These are phyloP conservation scores for Closterium sp. DNA, from an alignment of 139 green algal species.

Conservation along the genomic window DNA sequence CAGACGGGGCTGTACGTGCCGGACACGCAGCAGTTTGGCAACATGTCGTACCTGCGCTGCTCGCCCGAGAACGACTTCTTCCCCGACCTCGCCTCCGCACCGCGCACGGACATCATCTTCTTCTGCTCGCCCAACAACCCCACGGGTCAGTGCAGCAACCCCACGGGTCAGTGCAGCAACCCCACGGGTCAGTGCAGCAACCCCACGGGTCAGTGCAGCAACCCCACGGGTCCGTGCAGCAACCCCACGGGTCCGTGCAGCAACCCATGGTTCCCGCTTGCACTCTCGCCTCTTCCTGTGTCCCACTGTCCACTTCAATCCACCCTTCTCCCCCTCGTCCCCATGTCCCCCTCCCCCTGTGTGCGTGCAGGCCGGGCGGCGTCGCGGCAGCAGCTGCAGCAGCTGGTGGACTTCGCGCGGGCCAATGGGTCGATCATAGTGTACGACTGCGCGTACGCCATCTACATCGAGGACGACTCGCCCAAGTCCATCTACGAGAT, in stretches of 20 bases:
- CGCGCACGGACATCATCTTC: constrained; percentile 95
- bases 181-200: too few relatives aligned
- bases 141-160: too few relatives aligned
- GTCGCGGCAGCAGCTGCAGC: constrained; percentile 82
- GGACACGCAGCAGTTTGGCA: constrained; percentile 71
- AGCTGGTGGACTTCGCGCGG: constrained; percentile 84
- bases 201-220: too few relatives aligned
- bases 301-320: background rate
- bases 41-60: constrained; percentile 93
- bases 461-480: constrained; percentile 92
- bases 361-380: constrained; percentile 65
- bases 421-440: constrained; percentile 86
- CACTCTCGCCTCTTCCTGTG: background rate
- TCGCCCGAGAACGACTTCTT: constrained; percentile 93
- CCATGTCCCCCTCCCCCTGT: too few relatives aligned
- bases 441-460: constrained; percentile 95
- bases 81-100: constrained; percentile 80
- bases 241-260: constrained; percentile 13
- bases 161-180: too few relatives aligned
- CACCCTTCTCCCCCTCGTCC: too few relatives aligned
- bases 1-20: constrained; percentile 83
- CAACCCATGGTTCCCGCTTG: background rate
- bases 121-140: constrained; percentile 98
- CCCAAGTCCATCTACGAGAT: constrained; percentile 98
- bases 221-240: constrained; percentile 40